These are phyloP conservation scores for Pontederia paniculata DNA, from an alignment of 176 grass and related monocot species.

Conservation along the genomic window DNA sequence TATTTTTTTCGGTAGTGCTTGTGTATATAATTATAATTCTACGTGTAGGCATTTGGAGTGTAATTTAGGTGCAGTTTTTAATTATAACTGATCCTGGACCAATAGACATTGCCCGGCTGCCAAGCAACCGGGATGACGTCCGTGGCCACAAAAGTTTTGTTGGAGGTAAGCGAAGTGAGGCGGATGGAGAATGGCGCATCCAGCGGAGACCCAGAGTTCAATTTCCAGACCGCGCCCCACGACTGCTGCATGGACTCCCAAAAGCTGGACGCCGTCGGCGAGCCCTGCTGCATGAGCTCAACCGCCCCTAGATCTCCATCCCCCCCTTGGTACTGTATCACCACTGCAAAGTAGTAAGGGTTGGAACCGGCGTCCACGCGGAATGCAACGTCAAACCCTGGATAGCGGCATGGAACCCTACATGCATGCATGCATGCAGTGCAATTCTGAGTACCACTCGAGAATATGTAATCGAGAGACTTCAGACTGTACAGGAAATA, in stretches of 20 bases:
- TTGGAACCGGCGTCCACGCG: constrained; percentile 68
- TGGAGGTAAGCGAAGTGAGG: constrained; percentile 33
- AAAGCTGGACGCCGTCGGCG: not conserved
- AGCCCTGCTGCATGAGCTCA: constrained; percentile 37
- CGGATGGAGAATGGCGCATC: constrained; percentile 45
- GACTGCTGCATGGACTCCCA: constrained; percentile 48
- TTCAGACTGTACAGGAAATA: too few species aligned
- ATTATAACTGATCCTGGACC: constrained; percentile 7
- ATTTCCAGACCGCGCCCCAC: constrained; percentile 51
- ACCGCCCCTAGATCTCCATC: constrained; percentile 67
- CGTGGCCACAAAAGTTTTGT: constrained; percentile 29
- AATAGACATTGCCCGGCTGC: constrained; percentile 35
- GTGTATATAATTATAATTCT: too few species aligned
- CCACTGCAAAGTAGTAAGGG: constrained; percentile 58
- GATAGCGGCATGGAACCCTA: constrained; percentile 76
- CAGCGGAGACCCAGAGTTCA: constrained; percentile 20
- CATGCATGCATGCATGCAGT: not conserved
- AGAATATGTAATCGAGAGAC: too few species aligned
- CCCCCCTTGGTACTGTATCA: constrained; percentile 54
- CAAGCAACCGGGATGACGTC: constrained; percentile 39
- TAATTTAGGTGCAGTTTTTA: too few species aligned
- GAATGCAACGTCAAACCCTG: constrained; percentile 46
- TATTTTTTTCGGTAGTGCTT: too few species aligned
- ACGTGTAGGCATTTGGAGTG: too few species aligned
- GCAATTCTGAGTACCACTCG: too few species aligned